phyloP scores from a whole-genome alignment of 495 filamentous ascomycete genomes.

The Poronia punctata region DNA sequence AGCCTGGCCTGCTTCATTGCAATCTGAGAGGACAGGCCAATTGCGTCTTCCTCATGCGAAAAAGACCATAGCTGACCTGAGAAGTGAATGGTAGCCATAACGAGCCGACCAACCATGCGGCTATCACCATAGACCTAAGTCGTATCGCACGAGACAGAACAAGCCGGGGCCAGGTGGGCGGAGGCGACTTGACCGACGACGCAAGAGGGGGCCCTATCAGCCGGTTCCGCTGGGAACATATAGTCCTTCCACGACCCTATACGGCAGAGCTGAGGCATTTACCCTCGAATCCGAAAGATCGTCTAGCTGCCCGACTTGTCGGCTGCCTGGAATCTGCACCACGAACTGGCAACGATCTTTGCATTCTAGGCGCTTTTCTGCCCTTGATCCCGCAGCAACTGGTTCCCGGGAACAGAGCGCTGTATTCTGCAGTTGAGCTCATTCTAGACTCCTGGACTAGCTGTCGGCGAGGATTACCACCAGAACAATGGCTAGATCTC shows the following conservation, averaged over 20 bases:
- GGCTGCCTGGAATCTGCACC: constrained; percentile 15
- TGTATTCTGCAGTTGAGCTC: constrained; percentile 17
- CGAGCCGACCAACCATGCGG: constrained; percentile 10
- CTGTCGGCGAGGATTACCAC: constrained; percentile 17
- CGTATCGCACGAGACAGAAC: neutral
- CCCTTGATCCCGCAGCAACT: constrained; percentile 19
- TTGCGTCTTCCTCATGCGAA: neutral
- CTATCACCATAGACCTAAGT: neutral
- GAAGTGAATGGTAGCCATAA: constrained; percentile 22
- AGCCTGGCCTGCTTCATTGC: neutral
- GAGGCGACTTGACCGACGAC: neutral
- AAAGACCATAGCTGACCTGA: constrained; percentile 4
- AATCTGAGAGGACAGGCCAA: no score
- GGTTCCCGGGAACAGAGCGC: constrained; percentile 10
- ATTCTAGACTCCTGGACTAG: constrained; percentile 18
- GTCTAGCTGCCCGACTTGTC: constrained; percentile 13
- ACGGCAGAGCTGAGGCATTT: constrained; percentile 11
- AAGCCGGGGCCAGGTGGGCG: neutral
- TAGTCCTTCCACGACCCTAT: neutral
- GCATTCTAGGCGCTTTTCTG: constrained; percentile 19
- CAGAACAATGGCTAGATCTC: constrained; percentile 20
- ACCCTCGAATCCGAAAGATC: constrained; percentile 12
- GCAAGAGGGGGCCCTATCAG: no score
- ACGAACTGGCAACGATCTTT: constrained; percentile 20
- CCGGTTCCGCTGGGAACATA: no score